These are phyloP conservation scores for Cladosporium sp. DNA, from an alignment of 2,329 filamentous ascomycete genomes.

Conservation along the genomic window DNA sequence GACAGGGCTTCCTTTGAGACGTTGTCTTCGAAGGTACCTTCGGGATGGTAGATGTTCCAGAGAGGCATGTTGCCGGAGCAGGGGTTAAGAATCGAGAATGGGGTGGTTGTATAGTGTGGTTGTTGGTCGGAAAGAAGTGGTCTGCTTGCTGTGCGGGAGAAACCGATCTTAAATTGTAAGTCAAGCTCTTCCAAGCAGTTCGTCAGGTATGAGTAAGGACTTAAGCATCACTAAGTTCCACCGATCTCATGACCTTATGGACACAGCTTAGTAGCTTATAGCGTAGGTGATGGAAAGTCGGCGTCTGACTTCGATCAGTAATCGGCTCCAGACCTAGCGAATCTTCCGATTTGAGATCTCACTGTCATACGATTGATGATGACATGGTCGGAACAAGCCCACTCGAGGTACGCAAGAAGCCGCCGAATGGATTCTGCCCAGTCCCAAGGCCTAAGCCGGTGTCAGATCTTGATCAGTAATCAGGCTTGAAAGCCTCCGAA, in stretches of 20 bases:
- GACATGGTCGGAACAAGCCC: not conserved
- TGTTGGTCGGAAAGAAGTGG: not conserved
- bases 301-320: not conserved
- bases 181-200: not conserved
- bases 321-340: not conserved
- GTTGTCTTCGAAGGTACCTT: conserved; percentile 35
- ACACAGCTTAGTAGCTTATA: not conserved
- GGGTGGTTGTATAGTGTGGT: not conserved
- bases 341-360: not conserved
- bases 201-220: not conserved
- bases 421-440: not conserved
- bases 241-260: not conserved
- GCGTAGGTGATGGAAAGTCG: not conserved
- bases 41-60: conserved; percentile 46
- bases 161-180: not conserved
- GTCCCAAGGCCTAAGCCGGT: not conserved
- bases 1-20: conserved; percentile 36
- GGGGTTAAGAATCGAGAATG: not conserved
- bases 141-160: not conserved
- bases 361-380: not conserved
- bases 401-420: not conserved
- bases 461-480: not conserved
- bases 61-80: conserved; percentile 42
- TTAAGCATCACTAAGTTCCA: not conserved
- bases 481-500: not conserved